Conservation (phyloP, 768 basidiomycete genomes). For the Mycena amicta region DNA sequence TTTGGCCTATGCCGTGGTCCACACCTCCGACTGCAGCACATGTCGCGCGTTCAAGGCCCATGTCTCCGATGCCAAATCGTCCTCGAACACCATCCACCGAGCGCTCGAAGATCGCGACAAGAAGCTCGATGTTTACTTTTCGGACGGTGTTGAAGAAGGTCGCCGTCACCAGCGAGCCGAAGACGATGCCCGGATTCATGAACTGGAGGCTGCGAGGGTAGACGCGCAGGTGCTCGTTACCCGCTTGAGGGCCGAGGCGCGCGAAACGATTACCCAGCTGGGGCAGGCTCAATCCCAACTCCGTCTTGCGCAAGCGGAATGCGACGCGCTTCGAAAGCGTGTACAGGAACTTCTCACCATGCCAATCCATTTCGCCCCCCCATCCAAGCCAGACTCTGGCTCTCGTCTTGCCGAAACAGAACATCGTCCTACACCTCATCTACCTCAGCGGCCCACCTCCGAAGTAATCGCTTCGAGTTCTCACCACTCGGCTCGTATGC, state of each 20-base stretch:
- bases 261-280: slow-evolving; percentile 33
- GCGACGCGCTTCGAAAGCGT: slow-evolving; percentile 35
- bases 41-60: slow-evolving; percentile 44
- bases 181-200: slow-evolving; percentile 36
- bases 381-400: not conserved
- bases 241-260: slow-evolving; percentile 33
- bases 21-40: slow-evolving; percentile 39
- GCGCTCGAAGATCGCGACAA: slow-evolving; percentile 43
- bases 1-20: slow-evolving; percentile 42
- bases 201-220: slow-evolving; percentile 33
- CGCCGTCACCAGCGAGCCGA: slow-evolving; percentile 43
- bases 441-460: not conserved
- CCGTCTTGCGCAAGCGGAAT: slow-evolving; percentile 33
- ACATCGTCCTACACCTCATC: not conserved
- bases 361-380: slow-evolving; percentile 1
- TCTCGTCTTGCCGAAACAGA: not conserved
- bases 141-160: slow-evolving; percentile 43
- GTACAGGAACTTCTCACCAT: slow-evolving; percentile 12
- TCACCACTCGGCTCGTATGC: slow-evolving; percentile 21
- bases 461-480: not conserved
- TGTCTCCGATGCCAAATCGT: slow-evolving; percentile 41
- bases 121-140: slow-evolving; percentile 39
- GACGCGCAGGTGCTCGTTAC: slow-evolving; percentile 20
- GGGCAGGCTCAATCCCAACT: slow-evolving; percentile 27
- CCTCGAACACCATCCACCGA: slow-evolving; percentile 39